Conservation (phyloP, 768 basidiomycete species). For the Phaffia australis region DNA sequence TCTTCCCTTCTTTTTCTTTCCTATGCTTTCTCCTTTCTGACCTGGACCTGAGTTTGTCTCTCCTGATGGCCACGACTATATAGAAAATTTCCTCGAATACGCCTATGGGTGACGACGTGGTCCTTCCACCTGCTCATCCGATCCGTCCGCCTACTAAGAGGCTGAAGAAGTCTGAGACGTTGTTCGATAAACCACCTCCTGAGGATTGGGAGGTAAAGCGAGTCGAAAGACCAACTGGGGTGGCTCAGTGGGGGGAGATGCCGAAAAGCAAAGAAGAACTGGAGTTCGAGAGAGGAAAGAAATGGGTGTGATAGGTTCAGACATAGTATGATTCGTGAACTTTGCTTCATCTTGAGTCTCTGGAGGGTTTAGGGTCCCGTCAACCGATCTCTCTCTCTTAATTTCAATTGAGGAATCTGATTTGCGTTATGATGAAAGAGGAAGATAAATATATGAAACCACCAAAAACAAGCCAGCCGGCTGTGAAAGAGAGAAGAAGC, state of each 20-base stretch:
- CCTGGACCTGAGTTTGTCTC: not conserved
- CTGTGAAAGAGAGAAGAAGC: no score
- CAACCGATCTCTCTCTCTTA: no score
- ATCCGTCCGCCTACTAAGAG: conserved; percentile 7
- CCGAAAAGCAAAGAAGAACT: conserved; percentile 11
- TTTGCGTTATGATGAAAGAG: no score
- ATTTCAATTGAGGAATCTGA: no score
- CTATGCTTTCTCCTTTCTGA: not conserved
- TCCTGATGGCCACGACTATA: not conserved
- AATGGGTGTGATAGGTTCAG: conserved; percentile 2
- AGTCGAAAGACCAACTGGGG: conserved; percentile 21
- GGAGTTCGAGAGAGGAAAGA: conserved; percentile 18
- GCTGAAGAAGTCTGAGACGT: conserved; percentile 18
- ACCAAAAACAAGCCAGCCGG: no score
- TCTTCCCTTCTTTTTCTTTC: not conserved
- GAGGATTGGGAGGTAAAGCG: conserved; percentile 29
- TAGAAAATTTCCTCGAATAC: conserved; percentile 12
- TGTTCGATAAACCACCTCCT: conserved; percentile 8
- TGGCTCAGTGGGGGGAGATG: conserved; percentile 22
- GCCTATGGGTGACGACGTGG: not conserved
- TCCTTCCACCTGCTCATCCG: not conserved
- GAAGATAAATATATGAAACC: no score
- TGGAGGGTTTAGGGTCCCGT: no score
- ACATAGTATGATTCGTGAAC: no score
- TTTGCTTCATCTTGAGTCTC: no score